Base-by-base conservation (phyloP, 345 rosid genomes). In the Ceriops tagal region DNA sequence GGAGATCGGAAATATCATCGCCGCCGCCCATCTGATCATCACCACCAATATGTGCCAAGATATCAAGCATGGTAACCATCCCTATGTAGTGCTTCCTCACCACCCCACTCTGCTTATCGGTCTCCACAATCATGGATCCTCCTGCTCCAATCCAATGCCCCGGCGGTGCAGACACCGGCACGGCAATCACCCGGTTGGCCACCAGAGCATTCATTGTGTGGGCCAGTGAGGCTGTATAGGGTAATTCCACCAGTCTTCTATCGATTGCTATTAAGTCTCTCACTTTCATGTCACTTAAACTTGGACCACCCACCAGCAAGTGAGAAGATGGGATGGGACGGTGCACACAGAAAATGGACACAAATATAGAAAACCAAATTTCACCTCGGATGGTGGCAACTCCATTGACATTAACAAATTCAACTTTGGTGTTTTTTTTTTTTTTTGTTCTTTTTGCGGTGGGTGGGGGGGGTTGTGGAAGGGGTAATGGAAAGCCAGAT, bases 71-170 rank as follows among this genome's bases (percentile, higher is more conserved):
- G 1, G 97, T 84, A 49, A 91, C 85, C 72, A 90, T 89, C 10
- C 95, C 97, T 51, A 89, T 89, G 55, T 91, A 93, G 56, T 91
- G 98, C 78, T 91, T 93, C 76, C 90, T 61, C 5, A 86, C 86
- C 0, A 69, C 85, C 39, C 98, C 98, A 0, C 90, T 91, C 66
- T 82, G 85, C 79, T 88, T 85, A 67, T 89, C 96, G 2, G 89
- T 78, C 81, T 89, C 96, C 90, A 93, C n/a, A 39, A 91, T 91
- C 92, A 91, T 89, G 28, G 97, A 89, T 55, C 97, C 97, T 7
- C 98, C 96, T 0, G 97, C 96, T 9, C 97, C 96, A 1, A 91
- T 87, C 92, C 97, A 91, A 21, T 85, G 89, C 2, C 95, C 92
- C 0, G 93, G 95, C 1, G 97, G 96, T 3, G 95, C 95, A 4